phyloP scores from a whole-genome alignment of 2,329 filamentous ascomycete genomes.

The Malbranchea cinnamomea region DNA sequence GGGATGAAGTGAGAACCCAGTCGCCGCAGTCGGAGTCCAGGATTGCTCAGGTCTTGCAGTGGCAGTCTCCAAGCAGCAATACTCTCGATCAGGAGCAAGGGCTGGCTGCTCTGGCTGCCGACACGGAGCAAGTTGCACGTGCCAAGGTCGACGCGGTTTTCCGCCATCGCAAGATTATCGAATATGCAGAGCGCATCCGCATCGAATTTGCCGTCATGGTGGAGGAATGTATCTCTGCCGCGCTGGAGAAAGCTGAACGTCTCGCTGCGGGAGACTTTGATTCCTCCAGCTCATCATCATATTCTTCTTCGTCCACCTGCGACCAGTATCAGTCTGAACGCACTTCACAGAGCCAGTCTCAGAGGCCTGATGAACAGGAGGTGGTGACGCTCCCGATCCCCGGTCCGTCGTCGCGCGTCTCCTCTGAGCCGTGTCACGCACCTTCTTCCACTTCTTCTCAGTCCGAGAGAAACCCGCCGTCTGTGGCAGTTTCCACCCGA shows the following conservation, averaged over 20 bases:
- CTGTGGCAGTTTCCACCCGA: conserved; percentile 58
- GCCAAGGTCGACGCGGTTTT: conserved; percentile 88
- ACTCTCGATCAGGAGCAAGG: conserved; percentile 90
- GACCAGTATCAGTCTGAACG: conserved; percentile 37
- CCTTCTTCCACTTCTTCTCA: conserved; percentile 20
- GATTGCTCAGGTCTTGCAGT: conserved; percentile 86
- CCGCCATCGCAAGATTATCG: conserved; percentile 79
- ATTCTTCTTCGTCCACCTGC: conserved; percentile 14
- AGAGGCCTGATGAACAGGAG: no score
- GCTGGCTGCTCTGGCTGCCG: conserved; percentile 69
- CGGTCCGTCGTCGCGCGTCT: no score
- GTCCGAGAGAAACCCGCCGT: conserved; percentile 38
- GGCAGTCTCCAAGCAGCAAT: conserved; percentile 87
- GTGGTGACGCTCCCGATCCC: no score
- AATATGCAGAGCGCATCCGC: conserved; percentile 90
- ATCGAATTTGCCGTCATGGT: conserved; percentile 86
- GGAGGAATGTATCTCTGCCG: conserved; percentile 88
- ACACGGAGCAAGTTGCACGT: conserved; percentile 72
- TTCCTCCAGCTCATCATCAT: conserved; percentile 53
- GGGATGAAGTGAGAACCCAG: conserved; percentile 72
- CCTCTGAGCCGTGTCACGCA: no score
- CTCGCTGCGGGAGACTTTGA: conserved; percentile 75
- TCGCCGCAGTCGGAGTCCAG: conserved; percentile 92
- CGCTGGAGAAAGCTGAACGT: conserved; percentile 73
- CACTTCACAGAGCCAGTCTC: conserved; percentile 34